These are phyloP conservation scores for Russula sp. DNA, from an alignment of 768 basidiomycete genomes.

Conservation along the genomic window DNA sequence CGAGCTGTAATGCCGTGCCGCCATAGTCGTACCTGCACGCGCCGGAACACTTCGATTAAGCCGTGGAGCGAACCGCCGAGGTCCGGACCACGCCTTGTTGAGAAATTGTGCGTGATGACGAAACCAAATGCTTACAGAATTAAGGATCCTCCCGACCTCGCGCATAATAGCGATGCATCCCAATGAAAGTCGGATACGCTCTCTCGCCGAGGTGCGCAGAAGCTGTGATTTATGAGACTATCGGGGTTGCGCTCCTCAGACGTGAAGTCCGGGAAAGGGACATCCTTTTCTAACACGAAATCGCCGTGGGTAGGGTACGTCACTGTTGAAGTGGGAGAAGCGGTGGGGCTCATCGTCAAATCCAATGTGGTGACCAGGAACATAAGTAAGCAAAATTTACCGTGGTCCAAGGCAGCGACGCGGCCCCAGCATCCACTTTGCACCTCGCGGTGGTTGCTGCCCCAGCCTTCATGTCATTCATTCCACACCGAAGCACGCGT, in stretches of 20 bases:
- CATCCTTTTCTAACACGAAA: constrained; percentile 62
- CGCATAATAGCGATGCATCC: constrained; percentile 67
- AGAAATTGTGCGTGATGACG: neutral
- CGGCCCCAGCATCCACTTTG: constrained; percentile 63
- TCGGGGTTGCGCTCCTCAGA: constrained; percentile 65
- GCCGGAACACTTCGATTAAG: constrained; percentile 1
- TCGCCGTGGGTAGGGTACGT: neutral
- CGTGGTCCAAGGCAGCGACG: constrained; percentile 53
- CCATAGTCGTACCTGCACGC: constrained; percentile 4
- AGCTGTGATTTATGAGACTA: constrained; percentile 24
- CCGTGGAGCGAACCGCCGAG: constrained; percentile 15
- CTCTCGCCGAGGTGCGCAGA: constrained; percentile 49
- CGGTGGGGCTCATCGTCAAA: neutral
- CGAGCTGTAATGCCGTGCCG: neutral
- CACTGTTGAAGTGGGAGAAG: neutral
- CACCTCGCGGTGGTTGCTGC: no score
- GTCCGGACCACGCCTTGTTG: neutral
- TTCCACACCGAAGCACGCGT: constrained; percentile 67
- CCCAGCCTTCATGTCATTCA: constrained; percentile 62
- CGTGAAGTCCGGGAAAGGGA: constrained; percentile 89
- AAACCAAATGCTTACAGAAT: constrained; percentile 35
- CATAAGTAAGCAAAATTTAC: neutral
- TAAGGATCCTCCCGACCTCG: constrained; percentile 55
- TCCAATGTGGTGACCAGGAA: no score
- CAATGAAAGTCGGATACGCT: constrained; percentile 59